A percentile compares a stretch with the other conserved stretches of the same genome.
These are phyloP conservation scores for Cercophora newfieldiana DNA, from an alignment of 495 filamentous ascomycete species.

Conservation along the genomic window DNA sequence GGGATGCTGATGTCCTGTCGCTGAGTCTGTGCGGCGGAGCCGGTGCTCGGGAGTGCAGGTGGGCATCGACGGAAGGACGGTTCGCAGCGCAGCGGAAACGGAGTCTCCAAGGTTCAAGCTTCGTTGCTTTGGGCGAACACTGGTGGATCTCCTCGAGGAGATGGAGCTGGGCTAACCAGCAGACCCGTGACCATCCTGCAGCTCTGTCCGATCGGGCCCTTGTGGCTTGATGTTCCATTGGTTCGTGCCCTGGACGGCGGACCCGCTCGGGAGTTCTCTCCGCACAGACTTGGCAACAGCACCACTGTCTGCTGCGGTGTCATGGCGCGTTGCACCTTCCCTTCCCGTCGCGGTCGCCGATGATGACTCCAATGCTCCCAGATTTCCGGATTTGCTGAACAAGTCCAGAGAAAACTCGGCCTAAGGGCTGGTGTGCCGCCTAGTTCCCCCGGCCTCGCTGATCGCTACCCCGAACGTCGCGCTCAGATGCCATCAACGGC, in stretches of 20 bases:
- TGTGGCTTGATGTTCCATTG: background rate
- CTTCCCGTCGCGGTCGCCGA: slow-evolving; percentile 5
- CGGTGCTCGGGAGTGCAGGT: background rate
- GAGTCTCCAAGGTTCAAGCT: background rate
- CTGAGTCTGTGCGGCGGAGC: background rate
- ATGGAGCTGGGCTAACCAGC: too few relatives aligned
- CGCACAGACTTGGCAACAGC: background rate
- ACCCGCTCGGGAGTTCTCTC: background rate
- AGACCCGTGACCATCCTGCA: background rate
- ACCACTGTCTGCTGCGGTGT: background rate
- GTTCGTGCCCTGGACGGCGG: background rate
- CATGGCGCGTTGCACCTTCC: background rate
- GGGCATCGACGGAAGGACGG: background rate
- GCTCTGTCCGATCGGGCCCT: background rate
- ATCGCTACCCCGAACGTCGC: background rate
- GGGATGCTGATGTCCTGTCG: background rate
- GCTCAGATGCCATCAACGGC: background rate
- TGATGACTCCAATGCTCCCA: background rate
- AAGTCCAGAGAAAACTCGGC: background rate
- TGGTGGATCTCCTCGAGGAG: background rate
- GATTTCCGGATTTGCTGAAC: background rate
- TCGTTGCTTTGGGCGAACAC: background rate
- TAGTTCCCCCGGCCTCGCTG: background rate
- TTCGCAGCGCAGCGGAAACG: too few relatives aligned
- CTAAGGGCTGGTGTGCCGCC: background rate